Evolutionary conservation across 139 green algal species (phyloP), one percentile per base, ranked within the genome.

Genomic region (Dunaliella sp.): DNA sequence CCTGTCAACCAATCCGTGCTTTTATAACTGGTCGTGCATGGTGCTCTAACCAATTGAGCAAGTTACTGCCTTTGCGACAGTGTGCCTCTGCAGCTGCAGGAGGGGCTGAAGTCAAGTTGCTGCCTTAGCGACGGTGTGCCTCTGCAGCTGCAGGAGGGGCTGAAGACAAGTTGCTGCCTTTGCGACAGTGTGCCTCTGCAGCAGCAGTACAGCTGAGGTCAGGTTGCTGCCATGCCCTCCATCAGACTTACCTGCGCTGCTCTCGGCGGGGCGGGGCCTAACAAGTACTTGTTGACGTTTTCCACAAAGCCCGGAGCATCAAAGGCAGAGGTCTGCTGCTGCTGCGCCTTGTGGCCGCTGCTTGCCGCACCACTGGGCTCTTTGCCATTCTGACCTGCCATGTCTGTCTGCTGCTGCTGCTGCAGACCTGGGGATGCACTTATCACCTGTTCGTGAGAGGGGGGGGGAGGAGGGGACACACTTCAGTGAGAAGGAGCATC

Each of bases 181-280:
- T 21, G 21, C 24, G 58, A 21, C 21, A 21, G 24, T 21, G 22
- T 79, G 74, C 74, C 32, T 79, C 21, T 3, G 74, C 24, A 36
- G 74, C 28, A 12, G 74, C 74, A 74, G 58, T 24, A 74, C 22
- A 74, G 58, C 58, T 75, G 21, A 24, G 58, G 24, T 24, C 24
- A 24, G 58, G 22, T n/a, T 75, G 58, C 58, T n/a, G 24, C 58
- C 21, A 75, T 24, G 58, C 21, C 58, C 58, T 22, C 74, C n/a
- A n/a, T n/a, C 26, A 34, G 22, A 74, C 58, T 74, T 21, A 74
- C 58, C 58, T 74, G 58, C 21, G 73, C 85, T 2, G 83, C 77
- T 0, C 94, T 87, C 24, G 93, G 93, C 0, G 95, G 95, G 24
- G 90, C 87, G 0, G 93, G 92, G 3, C 89, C 92, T 77, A 96